These are phyloP conservation scores for Cyclostephanos tholiformis DNA, from an alignment of 108 stramenopile species.

Conservation along the genomic window DNA sequence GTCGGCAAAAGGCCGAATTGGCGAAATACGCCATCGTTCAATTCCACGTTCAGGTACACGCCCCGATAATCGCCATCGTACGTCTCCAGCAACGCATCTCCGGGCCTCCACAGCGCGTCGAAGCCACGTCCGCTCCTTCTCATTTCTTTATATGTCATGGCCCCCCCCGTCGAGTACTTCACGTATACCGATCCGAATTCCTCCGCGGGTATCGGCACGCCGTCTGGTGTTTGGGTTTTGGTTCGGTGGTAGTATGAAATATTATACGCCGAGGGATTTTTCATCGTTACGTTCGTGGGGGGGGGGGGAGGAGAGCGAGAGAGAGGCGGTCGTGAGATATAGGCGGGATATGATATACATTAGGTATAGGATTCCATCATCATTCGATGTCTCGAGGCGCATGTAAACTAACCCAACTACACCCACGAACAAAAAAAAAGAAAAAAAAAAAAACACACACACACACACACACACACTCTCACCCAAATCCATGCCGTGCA, in stretches of 20 bases:
- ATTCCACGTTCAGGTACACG: constrained; percentile 86
- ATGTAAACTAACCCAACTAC: too few relatives aligned
- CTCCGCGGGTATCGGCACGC: constrained; percentile 67
- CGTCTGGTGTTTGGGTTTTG: constrained; percentile 34
- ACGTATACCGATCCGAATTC: constrained; percentile 74
- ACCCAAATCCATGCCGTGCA: constrained; percentile 81
- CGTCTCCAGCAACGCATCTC: constrained; percentile 81
- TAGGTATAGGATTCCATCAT: too few relatives aligned
- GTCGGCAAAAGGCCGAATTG: constrained; percentile 66
- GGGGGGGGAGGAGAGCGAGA: too few relatives aligned
- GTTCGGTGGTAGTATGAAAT: neutral
- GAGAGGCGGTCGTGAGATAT: too few relatives aligned
- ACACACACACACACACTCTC: too few relatives aligned
- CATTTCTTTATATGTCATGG: constrained; percentile 75
- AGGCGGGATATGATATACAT: too few relatives aligned
- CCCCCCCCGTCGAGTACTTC: constrained; percentile 87
- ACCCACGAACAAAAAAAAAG: too few relatives aligned
- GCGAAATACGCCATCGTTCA: constrained; percentile 78
- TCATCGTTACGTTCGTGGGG: too few relatives aligned
- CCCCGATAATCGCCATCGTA: constrained; percentile 89
- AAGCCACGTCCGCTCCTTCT: constrained; percentile 74
- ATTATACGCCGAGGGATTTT: too few relatives aligned
- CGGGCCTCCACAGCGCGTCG: constrained; percentile 86
- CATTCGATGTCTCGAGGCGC: too few relatives aligned
- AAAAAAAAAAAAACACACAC: too few relatives aligned